Evolutionary conservation across 345 rosid species (phyloP), one percentile per base, ranked within the genome.

Genomic region (Salix exigua): DNA sequence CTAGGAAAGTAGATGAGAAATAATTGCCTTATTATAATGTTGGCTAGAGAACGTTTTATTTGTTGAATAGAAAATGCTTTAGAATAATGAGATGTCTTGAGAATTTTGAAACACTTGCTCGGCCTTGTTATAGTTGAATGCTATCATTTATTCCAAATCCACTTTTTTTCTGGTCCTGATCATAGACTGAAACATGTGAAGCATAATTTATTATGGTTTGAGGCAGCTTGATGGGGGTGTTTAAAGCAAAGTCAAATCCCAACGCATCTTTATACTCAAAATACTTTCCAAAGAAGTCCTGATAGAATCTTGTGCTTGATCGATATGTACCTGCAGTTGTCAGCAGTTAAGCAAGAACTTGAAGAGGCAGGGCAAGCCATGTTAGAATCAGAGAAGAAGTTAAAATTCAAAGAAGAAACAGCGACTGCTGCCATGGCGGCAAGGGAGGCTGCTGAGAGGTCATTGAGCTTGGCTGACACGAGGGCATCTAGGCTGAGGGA

Each of bases 371-470:
- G 86, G 69, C 94, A 87, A 76, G 87, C 88, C 60, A 70, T 92
- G 82, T 67, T 71, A 79, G 99, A 96, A 72, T 91, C 87, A 16
- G 97, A 88, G 83, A 96, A 91, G 87, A 94, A 94, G 90, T 83
- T 96, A 67, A 96, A 86, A 86, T 92, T 89, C 83, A 94, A 94
- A 83, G 98, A 96, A 87, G 97, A 96, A 85, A 96, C 96, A 1
- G 98, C 98, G 2, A 85, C 87, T 7, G 98, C 99, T 7, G 97
- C 99, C 63, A 96, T 96, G 97, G 93, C 94, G 18, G 99, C 98
- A 31, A 94, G 99, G 80, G 99, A 94, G 74, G 99, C 99, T 46
- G 99, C 99, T 33, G 99, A 92, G 88, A 90, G 89, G 81, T 96
- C 99, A 11, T 85, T 96, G 83, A 85, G 85, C 70, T 77, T 96